These are phyloP conservation scores for Scedosporium boydii DNA, from an alignment of 2,329 filamentous ascomycete genomes.

Conservation along the genomic window DNA sequence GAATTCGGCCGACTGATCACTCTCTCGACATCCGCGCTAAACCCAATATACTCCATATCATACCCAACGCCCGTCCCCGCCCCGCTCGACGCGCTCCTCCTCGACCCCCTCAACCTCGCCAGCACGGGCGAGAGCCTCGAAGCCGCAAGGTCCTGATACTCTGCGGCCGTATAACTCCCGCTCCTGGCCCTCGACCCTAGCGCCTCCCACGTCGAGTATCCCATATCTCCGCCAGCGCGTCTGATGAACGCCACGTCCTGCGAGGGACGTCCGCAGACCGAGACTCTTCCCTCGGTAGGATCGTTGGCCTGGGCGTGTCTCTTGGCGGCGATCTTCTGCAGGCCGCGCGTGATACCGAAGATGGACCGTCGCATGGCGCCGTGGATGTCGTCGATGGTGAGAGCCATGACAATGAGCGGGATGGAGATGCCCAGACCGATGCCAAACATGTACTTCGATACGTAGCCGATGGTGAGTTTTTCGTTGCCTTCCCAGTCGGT, in stretches of 20 bases:
- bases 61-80: not conserved
- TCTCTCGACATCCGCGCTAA: slow-evolving; percentile 1
- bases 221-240: not conserved
- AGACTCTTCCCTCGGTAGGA: not conserved
- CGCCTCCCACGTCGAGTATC: not conserved
- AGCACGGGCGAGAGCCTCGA: slow-evolving; percentile 2
- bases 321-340: not conserved
- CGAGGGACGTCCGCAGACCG: not conserved
- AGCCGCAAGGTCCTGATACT: not conserved
- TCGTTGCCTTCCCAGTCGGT: slow-evolving; percentile 4
- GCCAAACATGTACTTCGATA: slow-evolving; percentile 6
- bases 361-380: not conserved
- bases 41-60: not conserved
- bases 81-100: slow-evolving; percentile 5
- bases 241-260: not conserved
- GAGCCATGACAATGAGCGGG: slow-evolving; percentile 7
- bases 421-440: slow-evolving; percentile 8
- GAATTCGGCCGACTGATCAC: slow-evolving; percentile 1
- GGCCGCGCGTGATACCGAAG: not conserved
- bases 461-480: slow-evolving; percentile 8
- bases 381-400: slow-evolving; percentile 12
- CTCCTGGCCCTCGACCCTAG: not conserved
- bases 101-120: not conserved
- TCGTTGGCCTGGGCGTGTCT: not conserved
- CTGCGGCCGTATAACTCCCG: not conserved